These are phyloP conservation scores for Neurospora sp. DNA, from an alignment of 495 filamentous ascomycete genomes.

Conservation along the genomic window DNA sequence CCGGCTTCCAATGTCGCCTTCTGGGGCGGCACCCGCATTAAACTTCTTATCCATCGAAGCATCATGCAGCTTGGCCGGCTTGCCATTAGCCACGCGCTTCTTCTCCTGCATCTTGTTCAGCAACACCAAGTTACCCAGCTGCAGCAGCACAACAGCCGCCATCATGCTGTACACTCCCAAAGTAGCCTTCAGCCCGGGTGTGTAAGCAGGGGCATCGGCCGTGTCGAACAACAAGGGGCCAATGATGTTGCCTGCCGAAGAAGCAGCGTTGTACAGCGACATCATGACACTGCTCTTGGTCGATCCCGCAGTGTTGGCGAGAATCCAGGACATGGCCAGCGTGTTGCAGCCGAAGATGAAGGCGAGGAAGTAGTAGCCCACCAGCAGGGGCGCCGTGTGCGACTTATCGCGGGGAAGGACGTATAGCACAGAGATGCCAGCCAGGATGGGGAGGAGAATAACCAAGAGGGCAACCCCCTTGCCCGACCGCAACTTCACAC, in stretches of 20 bases:
- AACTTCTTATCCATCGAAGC: constrained; percentile 42
- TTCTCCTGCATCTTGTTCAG: constrained; percentile 45
- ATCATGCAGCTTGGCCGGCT: constrained; percentile 45
- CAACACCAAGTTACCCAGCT: constrained; percentile 40
- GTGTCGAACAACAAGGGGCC: constrained; percentile 56
- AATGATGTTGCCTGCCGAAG: constrained; percentile 56
- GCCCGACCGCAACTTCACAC: constrained; percentile 35
- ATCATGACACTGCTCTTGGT: constrained; percentile 55
- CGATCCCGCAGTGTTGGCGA: constrained; percentile 57
- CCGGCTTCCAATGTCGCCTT: constrained; percentile 18
- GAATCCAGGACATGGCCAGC: constrained; percentile 37
- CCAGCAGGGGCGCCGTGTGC: constrained; percentile 36
- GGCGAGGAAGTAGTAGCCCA: constrained; percentile 52
- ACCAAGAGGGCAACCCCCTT: constrained; percentile 39
- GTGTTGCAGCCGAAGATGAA: constrained; percentile 49
- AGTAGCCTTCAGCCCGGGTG: constrained; percentile 43
- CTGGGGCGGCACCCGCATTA: constrained; percentile 1
- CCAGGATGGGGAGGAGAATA: constrained; percentile 46
- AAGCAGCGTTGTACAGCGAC: constrained; percentile 50
- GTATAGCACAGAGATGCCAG: constrained; percentile 47
- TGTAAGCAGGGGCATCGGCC: constrained; percentile 49
- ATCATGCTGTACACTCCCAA: constrained; percentile 48
- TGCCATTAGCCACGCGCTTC: constrained; percentile 45
- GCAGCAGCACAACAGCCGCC: constrained; percentile 36
- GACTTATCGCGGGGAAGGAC: constrained; percentile 32